phyloP scores from a whole-genome alignment of 2,329 filamentous ascomycete genomes.

The Cercospora sp. region DNA sequence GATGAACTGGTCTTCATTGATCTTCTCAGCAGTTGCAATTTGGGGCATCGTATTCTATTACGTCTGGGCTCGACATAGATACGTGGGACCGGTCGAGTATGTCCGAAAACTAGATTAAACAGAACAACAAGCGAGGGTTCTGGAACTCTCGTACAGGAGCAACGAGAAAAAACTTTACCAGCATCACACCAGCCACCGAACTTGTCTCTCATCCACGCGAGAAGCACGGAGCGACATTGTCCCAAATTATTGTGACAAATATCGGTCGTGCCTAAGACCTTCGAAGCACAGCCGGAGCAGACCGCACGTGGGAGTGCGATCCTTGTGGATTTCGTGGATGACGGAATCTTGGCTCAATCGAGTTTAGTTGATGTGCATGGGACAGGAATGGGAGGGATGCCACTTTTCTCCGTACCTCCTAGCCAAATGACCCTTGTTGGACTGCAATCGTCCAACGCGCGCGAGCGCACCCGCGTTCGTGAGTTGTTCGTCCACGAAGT shows the following conservation, averaged over 20 bases:
- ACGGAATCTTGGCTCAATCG: conserved; percentile 2
- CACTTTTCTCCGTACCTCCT: neutral
- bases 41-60: conserved; percentile 25
- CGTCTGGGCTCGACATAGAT: conserved; percentile 23
- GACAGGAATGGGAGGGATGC: neutral
- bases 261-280: neutral
- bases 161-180: neutral
- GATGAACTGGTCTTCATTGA: conserved; percentile 32
- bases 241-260: neutral
- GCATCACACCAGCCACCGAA: neutral
- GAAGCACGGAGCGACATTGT: conserved; percentile 3
- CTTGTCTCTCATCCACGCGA: neutral
- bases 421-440: neutral
- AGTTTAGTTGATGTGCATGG: conserved; percentile 5
- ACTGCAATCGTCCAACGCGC: neutral
- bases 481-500: neutral
- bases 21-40: conserved; percentile 26
- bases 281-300: neutral
- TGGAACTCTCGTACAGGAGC: neutral
- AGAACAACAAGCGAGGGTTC: neutral
- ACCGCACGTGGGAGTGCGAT: neutral
- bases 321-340: neutral
- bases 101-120: conserved; percentile 24
- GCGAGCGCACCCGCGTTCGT: neutral
- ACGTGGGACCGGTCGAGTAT: conserved; percentile 28